Evolutionary conservation across 1,284 basidiomycete species (phyloP).

Genomic region (Xerocomus nothofagi): DNA sequence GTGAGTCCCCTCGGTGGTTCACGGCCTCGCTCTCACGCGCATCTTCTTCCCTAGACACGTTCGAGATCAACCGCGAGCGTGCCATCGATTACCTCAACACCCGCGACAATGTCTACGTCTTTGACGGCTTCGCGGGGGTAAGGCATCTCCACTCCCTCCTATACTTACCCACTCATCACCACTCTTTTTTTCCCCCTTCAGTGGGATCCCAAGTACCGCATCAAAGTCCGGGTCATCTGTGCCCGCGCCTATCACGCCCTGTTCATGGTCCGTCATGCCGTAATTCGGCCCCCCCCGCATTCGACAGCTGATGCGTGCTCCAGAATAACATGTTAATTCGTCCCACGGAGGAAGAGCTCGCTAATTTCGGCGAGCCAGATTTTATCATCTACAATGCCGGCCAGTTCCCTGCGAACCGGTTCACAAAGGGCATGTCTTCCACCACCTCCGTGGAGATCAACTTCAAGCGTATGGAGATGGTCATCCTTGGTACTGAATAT

Average conservation of each 20-base stretch:
- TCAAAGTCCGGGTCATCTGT: conserved; percentile 99
- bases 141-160: conserved; percentile 27
- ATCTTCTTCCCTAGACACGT: conserved; percentile 71
- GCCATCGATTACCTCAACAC: conserved; percentile 99
- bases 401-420: conserved; percentile 99
- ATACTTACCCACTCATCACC: conserved; percentile 3
- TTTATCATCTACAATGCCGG: conserved; percentile 99
- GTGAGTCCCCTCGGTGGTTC: conserved; percentile 49
- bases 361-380: conserved; percentile 96
- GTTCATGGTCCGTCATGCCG: conserved; percentile 82
- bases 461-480: conserved; percentile 99
- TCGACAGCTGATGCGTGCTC: conserved; percentile 8
- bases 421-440: conserved; percentile 99
- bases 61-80: conserved; percentile 99
- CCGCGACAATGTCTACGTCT: conserved; percentile 98
- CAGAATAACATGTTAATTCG: conserved; percentile 99
- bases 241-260: conserved; percentile 98
- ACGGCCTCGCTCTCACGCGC: conserved; percentile 1
- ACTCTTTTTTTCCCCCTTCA: conserved; percentile 32
- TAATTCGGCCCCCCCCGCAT: neutral
- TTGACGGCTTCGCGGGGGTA: conserved; percentile 94
- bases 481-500: conserved; percentile 99
- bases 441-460: conserved; percentile 99
- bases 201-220: conserved; percentile 99
- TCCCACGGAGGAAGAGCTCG: conserved; percentile 92